Conservation (phyloP, 495 filamentous ascomycete genomes). For the Aspergillus cavernicola region DNA sequence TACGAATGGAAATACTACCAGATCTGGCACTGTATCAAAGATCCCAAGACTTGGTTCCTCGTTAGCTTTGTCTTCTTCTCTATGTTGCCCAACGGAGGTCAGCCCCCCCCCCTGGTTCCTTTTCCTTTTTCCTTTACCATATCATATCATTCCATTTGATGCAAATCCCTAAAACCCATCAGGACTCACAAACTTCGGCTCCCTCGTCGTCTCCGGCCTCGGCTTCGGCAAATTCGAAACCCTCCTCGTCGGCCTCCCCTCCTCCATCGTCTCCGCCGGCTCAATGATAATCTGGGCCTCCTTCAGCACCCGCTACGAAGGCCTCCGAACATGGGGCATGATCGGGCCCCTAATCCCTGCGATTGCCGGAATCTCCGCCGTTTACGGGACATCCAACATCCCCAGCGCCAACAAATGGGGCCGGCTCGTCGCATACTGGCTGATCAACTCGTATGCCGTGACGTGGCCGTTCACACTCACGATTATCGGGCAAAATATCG, state of each 20-base stretch:
- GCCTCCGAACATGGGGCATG: background rate
- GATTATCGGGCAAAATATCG: background rate
- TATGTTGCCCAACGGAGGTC: background rate
- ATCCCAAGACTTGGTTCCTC: constrained; percentile 3
- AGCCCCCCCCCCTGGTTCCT: too few species aligned
- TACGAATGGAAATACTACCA: background rate
- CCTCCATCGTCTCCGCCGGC: background rate
- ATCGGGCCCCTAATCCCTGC: background rate
- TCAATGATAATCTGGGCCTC: background rate
- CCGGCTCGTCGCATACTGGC: background rate
- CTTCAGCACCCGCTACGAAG: background rate
- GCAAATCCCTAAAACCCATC: too few species aligned
- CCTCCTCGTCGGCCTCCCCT: background rate
- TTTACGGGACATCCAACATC: background rate
- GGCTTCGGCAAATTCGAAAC: background rate
- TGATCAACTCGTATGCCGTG: background rate
- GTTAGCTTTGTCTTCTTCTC: background rate
- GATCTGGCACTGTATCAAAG: background rate
- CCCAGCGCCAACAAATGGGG: background rate
- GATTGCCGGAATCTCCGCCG: background rate
- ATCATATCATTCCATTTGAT: too few species aligned
- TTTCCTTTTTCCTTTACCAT: too few species aligned
- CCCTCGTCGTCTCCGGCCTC: background rate
- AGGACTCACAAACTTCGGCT: background rate
- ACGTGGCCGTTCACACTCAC: background rate